phyloP scores from a whole-genome alignment of 2,329 filamentous ascomycete genomes.

The Claviceps africana region DNA sequence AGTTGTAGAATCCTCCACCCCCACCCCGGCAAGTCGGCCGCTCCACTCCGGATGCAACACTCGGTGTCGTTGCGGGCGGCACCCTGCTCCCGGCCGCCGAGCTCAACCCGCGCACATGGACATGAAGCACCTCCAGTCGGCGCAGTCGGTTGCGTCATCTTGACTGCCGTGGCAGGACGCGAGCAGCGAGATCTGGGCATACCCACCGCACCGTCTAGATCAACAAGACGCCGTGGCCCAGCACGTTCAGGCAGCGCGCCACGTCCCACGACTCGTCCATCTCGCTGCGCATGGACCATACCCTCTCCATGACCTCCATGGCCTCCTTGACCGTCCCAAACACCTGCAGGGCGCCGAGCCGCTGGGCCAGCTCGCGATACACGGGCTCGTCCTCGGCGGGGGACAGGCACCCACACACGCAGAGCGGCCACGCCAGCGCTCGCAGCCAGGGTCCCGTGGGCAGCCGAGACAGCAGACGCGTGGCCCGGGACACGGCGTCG shows the following conservation, averaged over 20 bases:
- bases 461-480: slow-evolving; percentile 20
- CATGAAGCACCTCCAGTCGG: background rate
- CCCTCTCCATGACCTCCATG: slow-evolving; percentile 30
- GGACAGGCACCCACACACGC: slow-evolving; percentile 27
- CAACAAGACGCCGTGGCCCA: slow-evolving; percentile 26
- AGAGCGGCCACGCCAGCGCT: slow-evolving; percentile 27
- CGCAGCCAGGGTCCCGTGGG: slow-evolving; percentile 19
- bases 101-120: too few species aligned
- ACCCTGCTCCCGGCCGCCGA: too few species aligned
- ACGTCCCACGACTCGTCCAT: slow-evolving; percentile 31
- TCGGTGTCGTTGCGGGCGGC: too few species aligned
- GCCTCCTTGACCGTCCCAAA: slow-evolving; percentile 33
- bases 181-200: background rate
- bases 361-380: slow-evolving; percentile 26
- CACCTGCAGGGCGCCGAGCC: slow-evolving; percentile 27
- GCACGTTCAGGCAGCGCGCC: slow-evolving; percentile 26
- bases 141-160: too few species aligned
- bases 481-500: slow-evolving; percentile 18
- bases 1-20: too few species aligned
- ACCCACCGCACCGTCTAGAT: slow-evolving; percentile 19
- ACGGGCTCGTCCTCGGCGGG: slow-evolving; percentile 24
- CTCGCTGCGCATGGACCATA: slow-evolving; percentile 27
- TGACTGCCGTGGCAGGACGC: too few species aligned
- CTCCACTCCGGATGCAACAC: too few species aligned
- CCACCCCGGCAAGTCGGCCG: too few species aligned